Base-by-base conservation (phyloP, 2,329 filamentous ascomycete species). In the Cercospora janseana region DNA sequence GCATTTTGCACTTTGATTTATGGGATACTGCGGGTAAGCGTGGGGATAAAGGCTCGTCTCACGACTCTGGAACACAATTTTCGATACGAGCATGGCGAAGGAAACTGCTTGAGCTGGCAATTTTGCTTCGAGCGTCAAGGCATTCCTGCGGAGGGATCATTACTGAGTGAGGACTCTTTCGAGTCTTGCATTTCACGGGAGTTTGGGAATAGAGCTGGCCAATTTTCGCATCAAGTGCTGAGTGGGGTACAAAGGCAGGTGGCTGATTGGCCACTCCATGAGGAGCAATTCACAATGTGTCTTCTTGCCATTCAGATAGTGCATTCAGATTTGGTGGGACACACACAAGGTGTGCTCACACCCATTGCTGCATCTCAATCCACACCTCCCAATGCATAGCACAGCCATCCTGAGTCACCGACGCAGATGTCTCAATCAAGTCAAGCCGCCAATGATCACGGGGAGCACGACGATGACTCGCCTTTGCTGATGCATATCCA, bases 221-320 rank as follows among this genome's bases (percentile, higher is more conserved):
- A 49, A 21, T 41, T 49, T 37, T 49, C 31, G 23, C 46, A 49
- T 49, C 46, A 49, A 42, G 35, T 49, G 46, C 46, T 41, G 35
- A 40, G 18, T 28, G 35, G 35, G 37, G 34, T 32, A 42, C 27
- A 24, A 21, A 15, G 26, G 21, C 23, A 40, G 32, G 45, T 40
- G 20, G 45, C 45, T 50, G 24, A 34, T 34, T 6, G 27, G 20
- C 29, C 42, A 23, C 4, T 38, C 34, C 21, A 13, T 21, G 18
- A 37, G 24, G 34, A 13, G 4, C 4, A 7, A 20, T 21, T 9
- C 13, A 21, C 8, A 38, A 10, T 23, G 34, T 23, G 34, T 21
- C 24, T 21, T 38, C 34, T 23, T n/a, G n/a, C n/a, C n/a, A n/a
- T n/a, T n/a, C 18, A n/a, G 9, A 21, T 38, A 38, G 18, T 21